Evolutionary conservation across 768 basidiomycete genomes (phyloP).

Genomic region (Mycena galopus): DNA sequence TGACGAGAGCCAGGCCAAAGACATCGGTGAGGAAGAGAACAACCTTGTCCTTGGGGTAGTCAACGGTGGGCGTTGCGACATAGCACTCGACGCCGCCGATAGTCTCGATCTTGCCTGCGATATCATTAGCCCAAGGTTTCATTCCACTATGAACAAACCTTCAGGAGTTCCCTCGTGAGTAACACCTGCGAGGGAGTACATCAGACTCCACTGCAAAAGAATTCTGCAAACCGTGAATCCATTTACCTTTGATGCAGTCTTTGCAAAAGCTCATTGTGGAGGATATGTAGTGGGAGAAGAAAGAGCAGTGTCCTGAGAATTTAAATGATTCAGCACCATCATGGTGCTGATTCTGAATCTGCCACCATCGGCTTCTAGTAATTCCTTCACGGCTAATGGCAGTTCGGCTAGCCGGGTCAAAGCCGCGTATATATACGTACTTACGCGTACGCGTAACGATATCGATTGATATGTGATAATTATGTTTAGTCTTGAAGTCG

Average conservation of each 20-base stretch:
- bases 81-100: slow-evolving; percentile 57
- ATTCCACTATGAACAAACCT: slow-evolving; percentile 45
- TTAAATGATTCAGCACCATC: background rate
- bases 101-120: slow-evolving; percentile 51
- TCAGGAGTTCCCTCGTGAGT: slow-evolving; percentile 62
- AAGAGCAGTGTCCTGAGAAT: background rate
- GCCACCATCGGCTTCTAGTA: no score
- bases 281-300: background rate
- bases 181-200: slow-evolving; percentile 51
- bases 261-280: slow-evolving; percentile 64
- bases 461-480: no score
- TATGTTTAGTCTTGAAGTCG: no score
- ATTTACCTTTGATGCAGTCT: slow-evolving; percentile 66
- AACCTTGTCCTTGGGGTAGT: slow-evolving; percentile 60
- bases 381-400: no score
- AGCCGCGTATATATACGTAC: no score
- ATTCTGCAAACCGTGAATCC: slow-evolving; percentile 6
- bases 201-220: no score
- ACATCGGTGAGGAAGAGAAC: slow-evolving; percentile 59
- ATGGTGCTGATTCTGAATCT: no score
- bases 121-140: background rate
- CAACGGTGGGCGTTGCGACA: slow-evolving; percentile 55
- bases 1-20: slow-evolving; percentile 54
- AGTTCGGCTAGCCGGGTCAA: no score
- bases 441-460: no score